A percentile compares a stretch with the other conserved stretches of the same genome.
Evolutionary conservation across 2,329 filamentous ascomycete species (phyloP).

Genomic region (Claviceps maximensis): DNA sequence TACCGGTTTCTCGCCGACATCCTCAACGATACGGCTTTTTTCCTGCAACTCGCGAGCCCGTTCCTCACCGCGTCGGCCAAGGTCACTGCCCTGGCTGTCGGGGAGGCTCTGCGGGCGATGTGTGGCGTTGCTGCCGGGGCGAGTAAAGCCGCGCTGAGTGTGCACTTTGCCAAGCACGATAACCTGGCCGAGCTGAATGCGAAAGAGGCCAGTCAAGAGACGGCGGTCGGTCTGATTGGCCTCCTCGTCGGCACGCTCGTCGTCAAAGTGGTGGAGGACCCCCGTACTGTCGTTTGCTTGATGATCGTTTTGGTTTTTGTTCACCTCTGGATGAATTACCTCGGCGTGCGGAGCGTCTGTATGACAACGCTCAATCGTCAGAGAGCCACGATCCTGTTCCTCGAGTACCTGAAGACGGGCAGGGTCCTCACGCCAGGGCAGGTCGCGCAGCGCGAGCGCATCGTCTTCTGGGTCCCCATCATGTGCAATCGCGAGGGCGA

Average conservation of each 20-base stretch:
- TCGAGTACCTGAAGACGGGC: conserved; percentile 36
- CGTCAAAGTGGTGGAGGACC: conserved; percentile 60
- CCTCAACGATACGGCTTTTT: conserved; percentile 75
- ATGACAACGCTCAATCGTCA: conserved; percentile 80
- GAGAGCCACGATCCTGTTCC: conserved; percentile 66
- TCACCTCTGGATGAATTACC: conserved; percentile 77
- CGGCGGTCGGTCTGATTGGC: conserved; percentile 75
- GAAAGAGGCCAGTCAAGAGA: conserved; percentile 91
- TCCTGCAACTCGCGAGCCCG: conserved; percentile 74
- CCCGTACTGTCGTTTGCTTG: conserved; percentile 57
- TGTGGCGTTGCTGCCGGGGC: conserved; percentile 87
- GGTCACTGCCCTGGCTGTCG: conserved; percentile 33
- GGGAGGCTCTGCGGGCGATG: conserved; percentile 43
- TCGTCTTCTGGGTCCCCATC: conserved; percentile 35
- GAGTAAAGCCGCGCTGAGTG: conserved; percentile 79
- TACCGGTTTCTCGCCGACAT: conserved; percentile 79
- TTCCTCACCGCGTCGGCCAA: conserved; percentile 46
- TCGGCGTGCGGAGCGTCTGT: conserved; percentile 69
- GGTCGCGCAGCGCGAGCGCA: conserved; percentile 50
- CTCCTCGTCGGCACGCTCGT: conserved; percentile 76
- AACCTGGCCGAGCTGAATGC: conserved; percentile 91
- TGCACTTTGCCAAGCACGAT: conserved; percentile 77
- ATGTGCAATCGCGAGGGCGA: conserved; percentile 17
- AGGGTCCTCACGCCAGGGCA: conserved; percentile 49
- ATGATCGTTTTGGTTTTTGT: conserved; percentile 59